Conservation (phyloP, 2,329 filamentous ascomycete genomes). For the Botryotinia calthae region DNA sequence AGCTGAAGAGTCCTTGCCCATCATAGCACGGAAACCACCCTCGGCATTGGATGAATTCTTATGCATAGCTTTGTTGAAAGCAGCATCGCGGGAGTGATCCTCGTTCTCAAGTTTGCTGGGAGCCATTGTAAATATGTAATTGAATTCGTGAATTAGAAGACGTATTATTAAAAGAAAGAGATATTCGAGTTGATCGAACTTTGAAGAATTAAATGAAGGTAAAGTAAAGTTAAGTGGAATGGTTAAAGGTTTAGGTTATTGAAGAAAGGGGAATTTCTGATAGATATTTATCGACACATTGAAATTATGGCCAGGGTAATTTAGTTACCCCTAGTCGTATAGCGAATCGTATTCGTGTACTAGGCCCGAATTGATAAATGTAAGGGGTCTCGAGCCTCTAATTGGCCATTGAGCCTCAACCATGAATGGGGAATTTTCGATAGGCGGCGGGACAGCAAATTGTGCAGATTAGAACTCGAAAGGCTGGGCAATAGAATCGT, state of each 20-base stretch:
- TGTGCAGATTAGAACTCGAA: slow-evolving; percentile 13
- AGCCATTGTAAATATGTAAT: slow-evolving; percentile 17
- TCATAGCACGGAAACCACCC: slow-evolving; percentile 78
- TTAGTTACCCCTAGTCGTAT: neutral
- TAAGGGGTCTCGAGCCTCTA: neutral
- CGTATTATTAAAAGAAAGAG: slow-evolving; percentile 4
- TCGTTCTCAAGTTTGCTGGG: slow-evolving; percentile 47
- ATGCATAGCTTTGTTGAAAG: slow-evolving; percentile 86
- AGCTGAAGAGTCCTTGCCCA: slow-evolving; percentile 74
- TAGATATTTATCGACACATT: slow-evolving; percentile 13
- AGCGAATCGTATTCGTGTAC: slow-evolving; percentile 19
- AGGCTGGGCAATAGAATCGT: neutral
- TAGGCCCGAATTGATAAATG: neutral
- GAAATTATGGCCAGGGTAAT: slow-evolving; percentile 16
- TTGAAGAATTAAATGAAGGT: slow-evolving; percentile 10
- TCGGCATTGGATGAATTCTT: slow-evolving; percentile 62
- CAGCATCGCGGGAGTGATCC: slow-evolving; percentile 80
- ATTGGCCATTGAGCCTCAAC: neutral
- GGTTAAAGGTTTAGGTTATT: neutral
- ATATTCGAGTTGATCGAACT: slow-evolving; percentile 24
- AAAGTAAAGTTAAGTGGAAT: neutral
- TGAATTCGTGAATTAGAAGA: slow-evolving; percentile 16
- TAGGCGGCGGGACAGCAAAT: slow-evolving; percentile 13
- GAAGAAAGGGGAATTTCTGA: slow-evolving; percentile 18
- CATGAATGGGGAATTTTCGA: slow-evolving; percentile 9